These are phyloP conservation scores for Handroanthus guayacan DNA, from an alignment of 257 asterid genomes.

Conservation along the genomic window DNA sequence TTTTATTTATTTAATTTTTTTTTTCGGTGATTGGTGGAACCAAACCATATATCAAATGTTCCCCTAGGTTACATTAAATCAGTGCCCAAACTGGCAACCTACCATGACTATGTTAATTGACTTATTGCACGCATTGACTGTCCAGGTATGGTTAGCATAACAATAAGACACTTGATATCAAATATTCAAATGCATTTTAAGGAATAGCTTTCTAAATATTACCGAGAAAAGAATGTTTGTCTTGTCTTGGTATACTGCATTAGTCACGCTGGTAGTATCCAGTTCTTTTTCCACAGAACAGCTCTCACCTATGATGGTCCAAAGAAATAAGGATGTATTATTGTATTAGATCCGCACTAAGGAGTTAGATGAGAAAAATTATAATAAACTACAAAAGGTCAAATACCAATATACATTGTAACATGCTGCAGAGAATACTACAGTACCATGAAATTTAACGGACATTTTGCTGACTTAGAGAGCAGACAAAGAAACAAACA, in stretches of 20 bases:
- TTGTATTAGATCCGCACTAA: constrained; percentile 26
- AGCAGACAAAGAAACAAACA: not conserved
- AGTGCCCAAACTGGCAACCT: constrained; percentile 25
- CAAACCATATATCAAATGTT: not conserved
- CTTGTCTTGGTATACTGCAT: constrained; percentile 99
- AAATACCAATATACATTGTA: not conserved
- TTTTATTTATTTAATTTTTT: no score
- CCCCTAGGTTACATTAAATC: not conserved
- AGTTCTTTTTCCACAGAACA: constrained; percentile 95
- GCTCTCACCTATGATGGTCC: constrained; percentile 85
- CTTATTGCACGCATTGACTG: constrained; percentile 23
- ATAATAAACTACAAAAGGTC: not conserved
- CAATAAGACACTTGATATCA: constrained; percentile 26
- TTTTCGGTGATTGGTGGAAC: not conserved
- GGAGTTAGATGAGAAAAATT: not conserved
- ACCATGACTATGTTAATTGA: constrained; percentile 1
- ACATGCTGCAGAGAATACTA: constrained; percentile 5
- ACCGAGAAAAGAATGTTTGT: constrained; percentile 97
- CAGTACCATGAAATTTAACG: constrained; percentile 17
- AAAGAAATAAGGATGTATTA: constrained; percentile 38
- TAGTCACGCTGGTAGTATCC: constrained; percentile 68
- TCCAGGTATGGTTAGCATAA: constrained; percentile 24
- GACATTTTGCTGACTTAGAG: not conserved
- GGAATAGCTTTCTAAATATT: constrained; percentile 45
- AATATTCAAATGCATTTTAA: constrained; percentile 35